A percentile compares a stretch with the other conserved stretches of the same genome.
Conservation (phyloP, 129 eudicot genomes). For the Erigeron canadensis region DNA sequence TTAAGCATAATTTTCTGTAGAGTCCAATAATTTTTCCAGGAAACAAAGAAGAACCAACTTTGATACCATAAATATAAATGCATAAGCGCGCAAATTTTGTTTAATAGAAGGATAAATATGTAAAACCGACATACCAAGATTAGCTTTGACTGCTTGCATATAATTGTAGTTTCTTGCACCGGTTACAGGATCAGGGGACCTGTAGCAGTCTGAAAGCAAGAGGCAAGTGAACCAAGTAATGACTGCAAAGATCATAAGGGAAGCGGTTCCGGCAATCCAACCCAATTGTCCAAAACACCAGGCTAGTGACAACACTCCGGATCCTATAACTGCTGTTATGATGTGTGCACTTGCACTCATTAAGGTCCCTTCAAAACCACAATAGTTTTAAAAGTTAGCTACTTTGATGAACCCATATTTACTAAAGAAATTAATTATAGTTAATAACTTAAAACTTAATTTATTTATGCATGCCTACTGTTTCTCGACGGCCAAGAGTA, state of each 20-base stretch:
- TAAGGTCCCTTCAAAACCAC: constrained; percentile 45
- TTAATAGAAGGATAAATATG: too few species aligned
- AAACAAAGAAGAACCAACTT: not conserved
- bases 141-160: constrained; percentile 64
- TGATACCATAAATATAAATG: not conserved
- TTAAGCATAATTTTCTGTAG: too few species aligned
- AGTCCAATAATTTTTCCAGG: not conserved
- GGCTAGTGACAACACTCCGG: constrained; percentile 70
- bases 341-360: constrained; percentile 71
- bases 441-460: not conserved
- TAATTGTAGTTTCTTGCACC: constrained; percentile 65
- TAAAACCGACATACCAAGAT: constrained; percentile 41
- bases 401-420: too few species aligned
- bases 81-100: too few species aligned
- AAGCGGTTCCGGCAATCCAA: constrained; percentile 58
- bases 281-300: constrained; percentile 80
- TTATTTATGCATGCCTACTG: too few species aligned
- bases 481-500: not conserved
- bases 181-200: constrained; percentile 49
- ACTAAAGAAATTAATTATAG: not conserved
- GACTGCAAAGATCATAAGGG: constrained; percentile 48
- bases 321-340: constrained; percentile 77
- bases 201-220: constrained; percentile 54
- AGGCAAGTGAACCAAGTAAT: constrained; percentile 61
- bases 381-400: not conserved